Percentiles rank a stretch among this genome's conserved stretches.
Conservation (phyloP, 2,329 filamentous ascomycete species). For the Aspergillus ruber region DNA sequence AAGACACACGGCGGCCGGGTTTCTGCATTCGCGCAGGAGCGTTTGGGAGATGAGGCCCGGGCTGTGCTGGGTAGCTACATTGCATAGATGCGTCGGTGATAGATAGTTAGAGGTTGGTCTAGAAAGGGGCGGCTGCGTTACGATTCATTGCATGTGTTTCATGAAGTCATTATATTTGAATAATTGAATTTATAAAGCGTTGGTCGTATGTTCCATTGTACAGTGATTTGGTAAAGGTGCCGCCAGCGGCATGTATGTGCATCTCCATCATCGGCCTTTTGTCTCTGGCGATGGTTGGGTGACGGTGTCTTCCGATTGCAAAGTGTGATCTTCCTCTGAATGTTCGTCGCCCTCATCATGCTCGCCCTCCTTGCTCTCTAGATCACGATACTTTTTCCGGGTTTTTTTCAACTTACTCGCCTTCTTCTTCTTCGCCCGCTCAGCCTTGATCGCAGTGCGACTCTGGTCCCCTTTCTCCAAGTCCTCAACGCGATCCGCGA, state of each 20-base stretch:
- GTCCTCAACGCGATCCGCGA: conserved; percentile 73
- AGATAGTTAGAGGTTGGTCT: background rate
- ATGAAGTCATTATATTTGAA: background rate
- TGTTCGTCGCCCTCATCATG: background rate
- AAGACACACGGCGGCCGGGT: conserved; percentile 64
- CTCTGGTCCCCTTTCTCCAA: conserved; percentile 66
- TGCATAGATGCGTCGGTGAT: background rate
- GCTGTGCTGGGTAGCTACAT: conserved; percentile 45
- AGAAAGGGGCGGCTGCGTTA: background rate
- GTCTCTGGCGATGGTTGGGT: background rate
- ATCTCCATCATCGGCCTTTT: background rate
- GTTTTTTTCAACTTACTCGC: conserved; percentile 40
- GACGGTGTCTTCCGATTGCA: too few species aligned
- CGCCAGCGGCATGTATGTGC: background rate
- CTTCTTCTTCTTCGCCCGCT: conserved; percentile 63
- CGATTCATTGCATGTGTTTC: conserved; percentile 3
- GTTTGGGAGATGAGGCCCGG: conserved; percentile 58
- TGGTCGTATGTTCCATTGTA: background rate
- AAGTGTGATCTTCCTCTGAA: background rate
- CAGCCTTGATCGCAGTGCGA: conserved; percentile 73
- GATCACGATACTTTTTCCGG: conserved; percentile 37
- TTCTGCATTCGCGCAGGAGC: conserved; percentile 62
- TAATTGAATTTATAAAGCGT: background rate
- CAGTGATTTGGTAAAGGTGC: background rate
- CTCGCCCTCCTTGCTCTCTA: conserved; percentile 22